Conservation (phyloP, 2,329 filamentous ascomycete species). For the Trichophyton benhamiae region DNA sequence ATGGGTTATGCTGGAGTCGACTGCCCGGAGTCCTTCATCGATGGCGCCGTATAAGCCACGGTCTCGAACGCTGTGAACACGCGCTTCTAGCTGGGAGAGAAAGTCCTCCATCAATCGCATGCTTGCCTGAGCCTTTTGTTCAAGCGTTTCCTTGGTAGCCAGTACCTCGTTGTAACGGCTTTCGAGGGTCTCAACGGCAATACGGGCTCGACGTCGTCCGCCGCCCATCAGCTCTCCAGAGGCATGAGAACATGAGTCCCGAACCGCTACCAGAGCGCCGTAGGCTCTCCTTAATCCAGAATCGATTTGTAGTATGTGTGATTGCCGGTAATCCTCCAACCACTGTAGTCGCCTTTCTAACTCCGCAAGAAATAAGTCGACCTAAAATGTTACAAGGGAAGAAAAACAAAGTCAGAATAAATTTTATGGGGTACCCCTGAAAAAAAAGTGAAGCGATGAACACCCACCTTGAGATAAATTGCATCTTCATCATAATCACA, state of each 20-base stretch:
- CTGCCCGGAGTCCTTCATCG: conserved; percentile 64
- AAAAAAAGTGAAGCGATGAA: neutral
- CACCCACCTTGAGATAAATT: conserved; percentile 30
- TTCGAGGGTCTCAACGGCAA: conserved; percentile 89
- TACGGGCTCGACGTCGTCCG: conserved; percentile 67
- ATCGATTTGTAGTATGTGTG: conserved; percentile 69
- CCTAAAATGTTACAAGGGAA: conserved; percentile 17
- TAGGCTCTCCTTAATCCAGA: conserved; percentile 74
- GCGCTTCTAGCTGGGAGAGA: conserved; percentile 70
- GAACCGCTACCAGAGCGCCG: conserved; percentile 71
- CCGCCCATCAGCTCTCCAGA: conserved; percentile 83
- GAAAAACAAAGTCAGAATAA: neutral
- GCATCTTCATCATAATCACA: conserved; percentile 36
- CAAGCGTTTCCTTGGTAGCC: conserved; percentile 69
- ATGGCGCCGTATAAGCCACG: conserved; percentile 66
- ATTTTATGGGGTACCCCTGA: neutral
- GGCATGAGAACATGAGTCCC: conserved; percentile 75
- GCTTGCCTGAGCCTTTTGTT: conserved; percentile 81
- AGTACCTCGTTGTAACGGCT: conserved; percentile 75
- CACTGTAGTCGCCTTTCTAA: conserved; percentile 77
- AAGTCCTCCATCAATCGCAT: conserved; percentile 77
- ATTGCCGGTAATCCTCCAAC: conserved; percentile 75
- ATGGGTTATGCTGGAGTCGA: conserved; percentile 65
- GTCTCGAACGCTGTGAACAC: conserved; percentile 67
- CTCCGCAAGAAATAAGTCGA: conserved; percentile 53